Evolutionary conservation across 2,329 filamentous ascomycete genomes (phyloP), one percentile per base, ranked within the genome.

Genomic region (Coniochaeta sp.): DNA sequence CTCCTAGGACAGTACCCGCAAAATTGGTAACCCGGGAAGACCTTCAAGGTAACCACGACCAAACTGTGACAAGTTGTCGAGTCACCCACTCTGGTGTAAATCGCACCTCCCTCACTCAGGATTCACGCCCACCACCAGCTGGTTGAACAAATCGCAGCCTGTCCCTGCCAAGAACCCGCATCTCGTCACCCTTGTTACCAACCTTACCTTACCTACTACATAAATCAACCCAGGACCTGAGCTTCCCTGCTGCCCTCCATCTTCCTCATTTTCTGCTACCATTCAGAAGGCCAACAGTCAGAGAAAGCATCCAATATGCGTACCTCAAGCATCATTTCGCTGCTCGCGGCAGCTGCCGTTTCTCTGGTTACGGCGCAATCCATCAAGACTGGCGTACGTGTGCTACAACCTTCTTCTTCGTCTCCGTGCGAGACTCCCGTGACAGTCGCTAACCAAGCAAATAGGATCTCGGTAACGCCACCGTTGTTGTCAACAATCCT

Each of bases 401-500:
- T 56, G 7, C n/a, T 22, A 22, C 17, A 19, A 34, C 47, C 14
- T 14, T n/a, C 22, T 19, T 16, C 30, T 22, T n/a, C 19, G 5
- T 26, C 28, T n/a, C n/a, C n/a, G n/a, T n/a, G 30, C 12, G 7
- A 22, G 54, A n/a, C 16, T 55, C 26, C 12, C 9, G 30, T 32
- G 24, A 12, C 32, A 38, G n/a, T 3, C 9, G 28, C 30, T 34
- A 22, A 56, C 17, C 17, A 8, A 22, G 55, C 3, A 8, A 14
- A 59, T 59, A 77, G 73, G 40, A 72, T 59, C 71, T 78, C 17
- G 77, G 75, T 58, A 76, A 84, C 65, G 85, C 87, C 52, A 71
- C 77, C 10, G 69, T 79, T 4, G 55, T 47, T 17, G 55, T 57
- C 16, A 75, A 81, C 72, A 90, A 90, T 74, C 82, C 86, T 1